A percentile compares a stretch with the other conserved stretches of the same genome.
Conservation (phyloP, 2,329 filamentous ascomycete genomes). For the Acephala macrosclerotiorum region DNA sequence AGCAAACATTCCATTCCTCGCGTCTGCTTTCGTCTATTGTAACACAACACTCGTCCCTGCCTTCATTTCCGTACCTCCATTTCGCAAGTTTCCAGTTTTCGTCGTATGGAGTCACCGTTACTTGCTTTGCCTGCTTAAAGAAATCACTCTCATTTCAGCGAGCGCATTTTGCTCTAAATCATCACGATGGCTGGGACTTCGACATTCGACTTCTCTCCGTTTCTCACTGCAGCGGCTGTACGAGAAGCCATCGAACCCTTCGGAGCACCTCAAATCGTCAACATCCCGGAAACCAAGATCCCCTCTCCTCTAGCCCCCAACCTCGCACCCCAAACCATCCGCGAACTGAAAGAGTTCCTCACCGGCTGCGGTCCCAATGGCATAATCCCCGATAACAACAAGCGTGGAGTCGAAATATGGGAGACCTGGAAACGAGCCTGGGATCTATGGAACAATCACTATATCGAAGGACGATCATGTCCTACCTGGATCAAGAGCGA, state of each 20-base stretch:
- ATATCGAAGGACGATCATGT: constrained; percentile 39
- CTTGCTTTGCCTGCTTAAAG: background rate
- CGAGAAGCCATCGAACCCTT: background rate
- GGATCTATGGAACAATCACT: constrained; percentile 43
- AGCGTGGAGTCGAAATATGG: constrained; percentile 36
- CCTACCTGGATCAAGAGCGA: constrained; percentile 33
- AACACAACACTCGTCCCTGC: constrained; percentile 9
- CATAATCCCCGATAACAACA: background rate
- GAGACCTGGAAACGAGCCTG: constrained; percentile 42
- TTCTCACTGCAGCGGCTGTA: constrained; percentile 29
- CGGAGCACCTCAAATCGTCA: constrained; percentile 26
- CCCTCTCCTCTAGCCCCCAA: constrained; percentile 34
- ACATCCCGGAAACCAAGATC: constrained; percentile 31
- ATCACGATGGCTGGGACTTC: constrained; percentile 2
- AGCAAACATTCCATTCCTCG: constrained; percentile 29
- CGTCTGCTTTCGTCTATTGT: constrained; percentile 7
- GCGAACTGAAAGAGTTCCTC: constrained; percentile 25
- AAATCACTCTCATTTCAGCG: background rate
- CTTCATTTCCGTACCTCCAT: constrained; percentile 5
- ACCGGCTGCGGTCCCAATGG: constrained; percentile 10
- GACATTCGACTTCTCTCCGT: constrained; percentile 31
- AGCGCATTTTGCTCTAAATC: background rate
- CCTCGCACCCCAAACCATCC: constrained; percentile 30
- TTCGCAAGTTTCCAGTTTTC: background rate
- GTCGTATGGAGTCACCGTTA: background rate